Percentiles rank a stretch among this genome's conserved stretches.
phyloP scores from a whole-genome alignment of 2,329 filamentous ascomycete genomes.

The Emydomyces testavorans region DNA sequence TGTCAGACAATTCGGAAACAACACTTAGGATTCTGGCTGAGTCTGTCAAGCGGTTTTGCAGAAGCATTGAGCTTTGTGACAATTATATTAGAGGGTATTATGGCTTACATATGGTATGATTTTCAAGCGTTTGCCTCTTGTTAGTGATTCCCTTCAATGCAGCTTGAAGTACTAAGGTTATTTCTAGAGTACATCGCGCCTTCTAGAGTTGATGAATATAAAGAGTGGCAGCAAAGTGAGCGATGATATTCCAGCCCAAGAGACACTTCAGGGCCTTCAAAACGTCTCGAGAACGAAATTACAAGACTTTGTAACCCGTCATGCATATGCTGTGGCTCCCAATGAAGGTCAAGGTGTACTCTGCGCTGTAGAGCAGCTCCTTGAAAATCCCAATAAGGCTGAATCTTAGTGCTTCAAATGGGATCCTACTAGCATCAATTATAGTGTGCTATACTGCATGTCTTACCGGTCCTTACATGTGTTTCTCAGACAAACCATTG shows the following conservation, averaged over 20 bases:
- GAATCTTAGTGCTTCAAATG: no score
- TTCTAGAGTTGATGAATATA: slow-evolving; percentile 10
- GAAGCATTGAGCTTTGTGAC: slow-evolving; percentile 87
- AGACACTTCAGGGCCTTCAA: slow-evolving; percentile 26
- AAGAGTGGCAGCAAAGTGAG: slow-evolving; percentile 9
- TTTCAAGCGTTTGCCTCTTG: not conserved
- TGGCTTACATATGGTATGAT: slow-evolving; percentile 65
- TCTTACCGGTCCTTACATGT: no score
- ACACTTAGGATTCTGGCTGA: slow-evolving; percentile 49
- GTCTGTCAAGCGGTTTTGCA: slow-evolving; percentile 71
- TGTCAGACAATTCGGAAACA: slow-evolving; percentile 29
- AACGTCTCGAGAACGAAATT: slow-evolving; percentile 29
- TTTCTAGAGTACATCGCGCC: slow-evolving; percentile 15
- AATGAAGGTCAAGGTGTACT: not conserved
- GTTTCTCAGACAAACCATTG: no score
- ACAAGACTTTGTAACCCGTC: not conserved
- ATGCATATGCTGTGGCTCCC: not conserved
- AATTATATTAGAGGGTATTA: slow-evolving; percentile 88
- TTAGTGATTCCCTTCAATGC: not conserved
- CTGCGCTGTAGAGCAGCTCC: not conserved
- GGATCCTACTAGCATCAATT: no score
- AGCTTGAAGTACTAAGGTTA: slow-evolving; percentile 1
- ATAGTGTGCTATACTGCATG: no score
- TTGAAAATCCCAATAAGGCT: no score
- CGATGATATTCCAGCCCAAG: slow-evolving; percentile 17